phyloP scores from a whole-genome alignment of 2,329 filamentous ascomycete species.

The Alternaria postmessia region DNA sequence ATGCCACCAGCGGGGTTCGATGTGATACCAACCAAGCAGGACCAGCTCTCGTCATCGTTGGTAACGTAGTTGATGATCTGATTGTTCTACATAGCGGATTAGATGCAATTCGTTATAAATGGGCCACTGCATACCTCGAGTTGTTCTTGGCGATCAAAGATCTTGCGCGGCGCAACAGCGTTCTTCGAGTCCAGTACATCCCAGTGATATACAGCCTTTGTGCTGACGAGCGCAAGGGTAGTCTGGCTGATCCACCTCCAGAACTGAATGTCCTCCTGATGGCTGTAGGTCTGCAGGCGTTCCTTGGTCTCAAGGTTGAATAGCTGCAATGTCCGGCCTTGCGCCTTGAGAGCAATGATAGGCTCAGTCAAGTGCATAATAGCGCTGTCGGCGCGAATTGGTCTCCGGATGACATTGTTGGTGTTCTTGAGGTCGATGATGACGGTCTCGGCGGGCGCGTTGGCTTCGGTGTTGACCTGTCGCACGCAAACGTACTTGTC shows the following conservation, averaged over 20 bases:
- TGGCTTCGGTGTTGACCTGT: constrained; percentile 82
- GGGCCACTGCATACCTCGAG: constrained; percentile 70
- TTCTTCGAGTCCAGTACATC: constrained; percentile 89
- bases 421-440: constrained; percentile 98
- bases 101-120: constrained; percentile 18
- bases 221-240: constrained; percentile 88
- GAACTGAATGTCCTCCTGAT: constrained; percentile 97
- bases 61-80: constrained; percentile 99
- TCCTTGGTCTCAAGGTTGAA: constrained; percentile 93
- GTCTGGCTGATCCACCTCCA: constrained; percentile 99
- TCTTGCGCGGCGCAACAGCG: constrained; percentile 77
- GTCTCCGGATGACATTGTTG: constrained; percentile 92
- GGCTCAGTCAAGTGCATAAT: constrained; percentile 99
- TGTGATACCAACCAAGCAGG: constrained; percentile 95
- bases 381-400: constrained; percentile 98
- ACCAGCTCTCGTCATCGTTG: constrained; percentile 96
- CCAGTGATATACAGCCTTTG: constrained; percentile 94
- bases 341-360: constrained; percentile 95
- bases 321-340: constrained; percentile 93
- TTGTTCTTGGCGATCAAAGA: constrained; percentile 94
- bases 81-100: constrained; percentile 68
- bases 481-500: constrained; percentile 96
- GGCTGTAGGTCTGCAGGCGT: constrained; percentile 95
- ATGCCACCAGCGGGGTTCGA: constrained; percentile 92
- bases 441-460: constrained; percentile 88